Evolutionary conservation across 2,329 filamentous ascomycete genomes (phyloP), one percentile per base, ranked within the genome.

Genomic region (Escovopsis sp.): DNA sequence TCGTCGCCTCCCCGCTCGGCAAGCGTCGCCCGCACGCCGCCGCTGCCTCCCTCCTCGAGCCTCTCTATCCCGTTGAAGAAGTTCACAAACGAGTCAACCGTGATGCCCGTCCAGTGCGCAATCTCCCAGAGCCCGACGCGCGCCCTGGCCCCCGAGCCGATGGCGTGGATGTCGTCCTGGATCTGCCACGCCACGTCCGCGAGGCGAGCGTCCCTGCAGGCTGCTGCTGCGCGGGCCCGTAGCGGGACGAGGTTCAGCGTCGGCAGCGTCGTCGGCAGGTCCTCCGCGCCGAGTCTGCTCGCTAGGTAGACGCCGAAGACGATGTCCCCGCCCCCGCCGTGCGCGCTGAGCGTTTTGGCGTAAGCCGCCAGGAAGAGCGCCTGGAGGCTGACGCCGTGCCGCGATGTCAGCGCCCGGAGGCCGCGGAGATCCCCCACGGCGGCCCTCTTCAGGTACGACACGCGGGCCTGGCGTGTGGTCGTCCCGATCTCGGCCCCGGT

Each of bases 281-380:
- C 56, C 3, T 69, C 63, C 3, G 70, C 62, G 8, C 70, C 59
- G 0, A 72, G 69, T 41, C 86, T 74, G 56, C 93, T 94, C 36
- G 86, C 84, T 8, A 94, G 72, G 58, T 94, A 95, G 19, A 94
- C 61, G 2, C 87, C 88, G 40, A 94, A 70, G 0, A 85, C 62
- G 2, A 84, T 48, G n/a, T 43, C 39, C 2, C 38, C 23, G 8
- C 36, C 38, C 12, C 33, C 34, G 12, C 32, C n/a, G 53, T 49
- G 41, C 30, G 36, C 30, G 39, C 59, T 53, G 3, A 64, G 53
- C 10, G 58, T 53, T 47, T 69, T 73, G 3, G 82, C 75, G 48
- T 82, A 84, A 0, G 72, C 68, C 0, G 85, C 85, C 44, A 94
- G 75, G 56, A 94, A 79, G 0, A 91, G 56, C 0, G 84, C 70